Conservation (phyloP, 805 yeast species). For the Starmerella roubikii region DNA sequence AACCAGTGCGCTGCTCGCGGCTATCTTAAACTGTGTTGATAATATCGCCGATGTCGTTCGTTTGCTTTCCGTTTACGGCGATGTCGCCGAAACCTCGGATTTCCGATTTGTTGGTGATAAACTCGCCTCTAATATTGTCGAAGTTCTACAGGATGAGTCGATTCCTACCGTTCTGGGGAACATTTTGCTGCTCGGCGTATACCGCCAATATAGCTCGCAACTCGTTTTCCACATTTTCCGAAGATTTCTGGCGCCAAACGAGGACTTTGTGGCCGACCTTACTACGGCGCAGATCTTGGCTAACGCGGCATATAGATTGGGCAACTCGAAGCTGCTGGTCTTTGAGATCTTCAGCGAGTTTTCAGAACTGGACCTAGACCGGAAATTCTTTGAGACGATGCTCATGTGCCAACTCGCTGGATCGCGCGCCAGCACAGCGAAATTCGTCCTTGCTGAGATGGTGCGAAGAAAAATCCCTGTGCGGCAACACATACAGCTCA, state of each 20-base stretch:
- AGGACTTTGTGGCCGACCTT: conserved; percentile 9
- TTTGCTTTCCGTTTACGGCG: not conserved
- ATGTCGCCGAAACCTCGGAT: conserved; percentile 3
- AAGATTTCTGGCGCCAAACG: not conserved
- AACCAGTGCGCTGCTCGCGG: conserved; percentile 5
- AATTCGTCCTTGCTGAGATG: conserved; percentile 22
- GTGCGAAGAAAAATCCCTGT: conserved; percentile 12
- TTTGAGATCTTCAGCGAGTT: conserved; percentile 20
- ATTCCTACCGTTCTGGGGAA: conserved; percentile 4
- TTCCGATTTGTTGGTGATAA: conserved; percentile 9
- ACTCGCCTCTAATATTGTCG: conserved; percentile 5
- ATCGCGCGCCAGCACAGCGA: conserved; percentile 8
- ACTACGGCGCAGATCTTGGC: conserved; percentile 18
- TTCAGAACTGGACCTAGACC: conserved; percentile 10
- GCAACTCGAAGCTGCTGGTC: conserved; percentile 23
- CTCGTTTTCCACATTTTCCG: conserved; percentile 16
- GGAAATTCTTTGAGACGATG: conserved; percentile 21
- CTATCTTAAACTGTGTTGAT: conserved; percentile 7
- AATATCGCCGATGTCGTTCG: not conserved
- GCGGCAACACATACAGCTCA: conserved; percentile 16
- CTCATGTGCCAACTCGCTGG: conserved; percentile 22
- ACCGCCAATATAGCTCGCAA: conserved; percentile 13
- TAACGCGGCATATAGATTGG: conserved; percentile 21
- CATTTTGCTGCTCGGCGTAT: conserved; percentile 10
- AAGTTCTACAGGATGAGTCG: not conserved